Base-by-base conservation (phyloP, 169 alveolate genomes). In the Plasmodium knowlesi region DNA sequence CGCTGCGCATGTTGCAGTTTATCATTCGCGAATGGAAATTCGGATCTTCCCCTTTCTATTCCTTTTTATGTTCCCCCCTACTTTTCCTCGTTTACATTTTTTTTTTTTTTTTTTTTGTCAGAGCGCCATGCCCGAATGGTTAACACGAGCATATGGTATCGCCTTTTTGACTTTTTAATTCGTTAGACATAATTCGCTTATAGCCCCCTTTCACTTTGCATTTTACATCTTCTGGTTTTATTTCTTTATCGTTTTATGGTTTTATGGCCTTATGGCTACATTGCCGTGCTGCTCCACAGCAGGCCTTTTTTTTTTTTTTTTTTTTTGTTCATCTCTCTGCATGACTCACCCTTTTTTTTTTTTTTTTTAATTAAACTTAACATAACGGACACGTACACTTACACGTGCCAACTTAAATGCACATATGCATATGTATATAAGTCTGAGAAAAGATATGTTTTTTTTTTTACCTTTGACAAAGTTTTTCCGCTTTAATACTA, bases 311-410 rank as follows among this genome's bases (percentile, higher is more conserved):
- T 32, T 32, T 32, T 61, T 28, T 32, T 76, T 30, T 37, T 32
- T 32, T 32, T 61, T 61, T 61, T 61, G 74, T 61, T 61, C 10
- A 61, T 61, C 32, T 14, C 32, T 5, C 25, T 61, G 74, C 74
- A 61, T 61, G 32, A 14, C 28, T 74, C 54, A 9, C n/a, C 28
- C 19, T 19, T 16, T 34, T 28, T 73, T 73, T 73, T 74, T 74
- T 74, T n/a, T 41, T 76, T 76, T 76, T 76, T 76, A 76, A 76
- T 76, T 67, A 67, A 67, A 67, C 76, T 67, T 19, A 67, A 28
- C 37, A 28, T 67, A 67, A 28, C 16, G 39, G 76, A 9, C 37
- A 28, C 37, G 37, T 67, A 28, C 37, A 28, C 37, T 16, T 67
- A 28, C 84, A 79, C 30, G 50, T 79, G 84, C 30, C 50, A 79